These are phyloP conservation scores for Aspergillus eucalypticola DNA, from an alignment of 2,329 filamentous ascomycete species.

Conservation along the genomic window DNA sequence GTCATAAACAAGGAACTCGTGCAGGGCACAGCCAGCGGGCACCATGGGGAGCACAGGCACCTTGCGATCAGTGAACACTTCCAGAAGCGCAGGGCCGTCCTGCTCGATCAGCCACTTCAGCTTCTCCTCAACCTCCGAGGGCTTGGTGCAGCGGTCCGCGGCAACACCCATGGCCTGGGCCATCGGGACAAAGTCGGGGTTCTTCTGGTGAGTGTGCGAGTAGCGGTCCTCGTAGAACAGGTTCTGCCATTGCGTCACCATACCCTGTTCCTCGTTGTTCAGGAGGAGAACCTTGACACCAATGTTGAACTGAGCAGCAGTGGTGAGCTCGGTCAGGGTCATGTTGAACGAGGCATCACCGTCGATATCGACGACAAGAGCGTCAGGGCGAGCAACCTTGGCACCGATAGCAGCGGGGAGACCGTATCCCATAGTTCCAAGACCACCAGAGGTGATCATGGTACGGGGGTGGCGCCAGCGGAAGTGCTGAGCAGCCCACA, in stretches of 20 bases:
- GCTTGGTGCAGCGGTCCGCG: slow-evolving; percentile 68
- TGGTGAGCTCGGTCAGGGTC: slow-evolving; percentile 93
- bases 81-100: slow-evolving; percentile 88
- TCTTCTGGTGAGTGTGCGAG: slow-evolving; percentile 87
- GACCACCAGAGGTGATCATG: slow-evolving; percentile 94
- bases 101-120: slow-evolving; percentile 86
- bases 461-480: slow-evolving; percentile 87
- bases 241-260: slow-evolving; percentile 98
- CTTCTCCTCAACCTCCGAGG: slow-evolving; percentile 73
- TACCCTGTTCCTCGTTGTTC: slow-evolving; percentile 97
- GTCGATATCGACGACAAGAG: slow-evolving; percentile 91
- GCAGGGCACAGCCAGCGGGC: slow-evolving; percentile 78
- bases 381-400: slow-evolving; percentile 80
- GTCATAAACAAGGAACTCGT: slow-evolving; percentile 92
- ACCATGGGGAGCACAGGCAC: slow-evolving; percentile 96
- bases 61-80: slow-evolving; percentile 82
- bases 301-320: slow-evolving; percentile 93
- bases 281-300: slow-evolving; percentile 91
- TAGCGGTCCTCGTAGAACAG: slow-evolving; percentile 95
- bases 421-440: slow-evolving; percentile 95
- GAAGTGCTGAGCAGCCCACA: slow-evolving; percentile 98
- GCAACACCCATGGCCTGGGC: slow-evolving; percentile 88
- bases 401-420: slow-evolving; percentile 93
- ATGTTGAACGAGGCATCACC: slow-evolving; percentile 99
- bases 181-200: slow-evolving; percentile 94